These are phyloP conservation scores for Pythium rishiriense DNA, from an alignment of 352 stramenopile genomes.

Conservation along the genomic window DNA sequence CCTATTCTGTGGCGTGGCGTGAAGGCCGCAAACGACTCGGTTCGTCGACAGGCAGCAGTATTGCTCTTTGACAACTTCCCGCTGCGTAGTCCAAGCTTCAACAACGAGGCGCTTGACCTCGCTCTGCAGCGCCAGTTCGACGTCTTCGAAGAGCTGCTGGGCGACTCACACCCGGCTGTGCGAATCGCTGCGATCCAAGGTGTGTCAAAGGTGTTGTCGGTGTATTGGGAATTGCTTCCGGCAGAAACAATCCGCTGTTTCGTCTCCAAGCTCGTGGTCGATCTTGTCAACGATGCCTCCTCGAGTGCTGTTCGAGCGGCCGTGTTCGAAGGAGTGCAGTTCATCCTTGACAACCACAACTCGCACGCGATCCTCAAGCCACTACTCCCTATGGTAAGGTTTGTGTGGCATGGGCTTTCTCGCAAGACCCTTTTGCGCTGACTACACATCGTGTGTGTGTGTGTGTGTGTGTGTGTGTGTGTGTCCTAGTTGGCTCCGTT, in stretches of 20 bases:
- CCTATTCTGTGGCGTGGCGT: constrained; percentile 85
- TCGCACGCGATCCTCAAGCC: constrained; percentile 84
- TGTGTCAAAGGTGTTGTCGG: constrained; percentile 75
- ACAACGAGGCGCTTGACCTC: constrained; percentile 73
- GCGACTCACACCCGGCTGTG: constrained; percentile 72
- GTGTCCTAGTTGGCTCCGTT: constrained; percentile 60
- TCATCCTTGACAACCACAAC: constrained; percentile 88
- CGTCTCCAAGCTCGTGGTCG: constrained; percentile 76
- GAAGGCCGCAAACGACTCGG: constrained; percentile 80
- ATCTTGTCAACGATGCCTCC: constrained; percentile 79
- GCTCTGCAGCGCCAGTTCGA: constrained; percentile 86
- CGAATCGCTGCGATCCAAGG: constrained; percentile 81
- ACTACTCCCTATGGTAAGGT: constrained; percentile 73
- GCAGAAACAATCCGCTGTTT: constrained; percentile 82
- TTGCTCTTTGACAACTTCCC: constrained; percentile 87
- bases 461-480: too few species aligned
- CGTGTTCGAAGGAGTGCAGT: constrained; percentile 82
- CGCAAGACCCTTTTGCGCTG: background rate
- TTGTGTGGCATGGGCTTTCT: background rate
- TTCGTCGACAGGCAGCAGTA: constrained; percentile 77
- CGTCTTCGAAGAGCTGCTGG: constrained; percentile 71
- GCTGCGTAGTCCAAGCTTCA: constrained; percentile 72
- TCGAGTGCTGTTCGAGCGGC: constrained; percentile 77
- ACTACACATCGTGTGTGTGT: background rate
- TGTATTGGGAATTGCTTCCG: constrained; percentile 86